phyloP scores from a whole-genome alignment of 495 filamentous ascomycete species.

The Viridothelium virens region DNA sequence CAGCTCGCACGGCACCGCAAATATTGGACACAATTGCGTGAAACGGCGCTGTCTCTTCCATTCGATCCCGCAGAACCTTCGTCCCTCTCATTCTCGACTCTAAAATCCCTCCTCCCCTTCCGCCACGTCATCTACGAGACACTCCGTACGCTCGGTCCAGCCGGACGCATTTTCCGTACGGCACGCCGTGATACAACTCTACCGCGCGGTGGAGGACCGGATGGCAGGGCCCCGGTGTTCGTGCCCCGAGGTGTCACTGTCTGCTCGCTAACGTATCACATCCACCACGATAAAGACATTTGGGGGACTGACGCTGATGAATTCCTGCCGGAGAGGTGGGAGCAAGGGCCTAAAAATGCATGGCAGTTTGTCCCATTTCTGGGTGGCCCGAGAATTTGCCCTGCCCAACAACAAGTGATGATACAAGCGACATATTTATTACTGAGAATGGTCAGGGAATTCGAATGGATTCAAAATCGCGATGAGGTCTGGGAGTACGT shows the following conservation, averaged over 20 bases:
- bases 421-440: constrained; percentile 6
- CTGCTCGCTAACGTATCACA: constrained; percentile 38
- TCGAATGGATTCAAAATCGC: constrained; percentile 6
- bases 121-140: constrained; percentile 5
- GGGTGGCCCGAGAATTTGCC: constrained; percentile 13
- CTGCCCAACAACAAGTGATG: background rate
- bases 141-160: constrained; percentile 45
- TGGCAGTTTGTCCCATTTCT: constrained; percentile 16
- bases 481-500: constrained; percentile 2
- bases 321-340: constrained; percentile 51
- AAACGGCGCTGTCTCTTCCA: constrained; percentile 49
- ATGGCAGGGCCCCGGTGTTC: constrained; percentile 36
- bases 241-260: constrained; percentile 40
- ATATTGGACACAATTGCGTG: background rate
- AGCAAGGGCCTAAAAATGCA: constrained; percentile 23
- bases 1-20: constrained; percentile 22
- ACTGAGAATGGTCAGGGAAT: constrained; percentile 2
- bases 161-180: constrained; percentile 36
- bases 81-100: constrained; percentile 58
- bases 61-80: constrained; percentile 72
- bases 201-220: constrained; percentile 31
- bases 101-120: background rate
- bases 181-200: constrained; percentile 43
- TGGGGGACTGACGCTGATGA: constrained; percentile 44
- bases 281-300: constrained; percentile 48